phyloP scores from a whole-genome alignment of 306 rosid species.

The Geum urbanum region DNA sequence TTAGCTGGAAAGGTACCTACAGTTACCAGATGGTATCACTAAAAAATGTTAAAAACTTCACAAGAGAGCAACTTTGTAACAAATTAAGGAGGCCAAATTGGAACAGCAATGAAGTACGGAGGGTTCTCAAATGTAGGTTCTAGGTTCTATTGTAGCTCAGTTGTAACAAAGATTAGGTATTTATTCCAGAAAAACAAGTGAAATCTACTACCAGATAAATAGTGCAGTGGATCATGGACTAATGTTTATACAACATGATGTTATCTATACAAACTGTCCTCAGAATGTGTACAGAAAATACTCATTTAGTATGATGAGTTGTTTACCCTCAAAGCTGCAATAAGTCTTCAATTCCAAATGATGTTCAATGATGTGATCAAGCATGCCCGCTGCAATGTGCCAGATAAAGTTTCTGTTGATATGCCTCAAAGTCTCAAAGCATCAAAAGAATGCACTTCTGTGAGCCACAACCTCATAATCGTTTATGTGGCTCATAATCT shows the following conservation, averaged over 20 bases:
- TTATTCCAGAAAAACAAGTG: neutral
- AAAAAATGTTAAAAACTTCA: neutral
- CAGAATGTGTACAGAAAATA: neutral
- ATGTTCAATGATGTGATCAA: neutral
- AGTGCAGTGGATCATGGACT: neutral
- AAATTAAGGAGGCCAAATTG: neutral
- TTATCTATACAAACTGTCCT: neutral
- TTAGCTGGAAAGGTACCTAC: neutral
- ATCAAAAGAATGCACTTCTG: neutral
- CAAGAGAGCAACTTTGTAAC: neutral
- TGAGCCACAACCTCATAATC: conserved; percentile 11
- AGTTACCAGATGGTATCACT: neutral
- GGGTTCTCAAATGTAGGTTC: neutral
- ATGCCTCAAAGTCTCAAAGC: neutral
- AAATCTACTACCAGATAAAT: neutral
- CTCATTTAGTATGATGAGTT: neutral
- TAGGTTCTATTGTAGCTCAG: neutral
- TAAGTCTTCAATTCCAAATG: neutral
- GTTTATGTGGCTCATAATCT: conserved; percentile 24
- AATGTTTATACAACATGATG: neutral
- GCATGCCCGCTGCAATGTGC: neutral
- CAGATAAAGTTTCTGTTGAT: neutral
- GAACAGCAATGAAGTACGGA: neutral
- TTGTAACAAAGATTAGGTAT: neutral
- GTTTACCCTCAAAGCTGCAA: conserved; percentile 6